phyloP scores from a whole-genome alignment of 352 stramenopile genomes.

The Pythium phragmitis region DNA sequence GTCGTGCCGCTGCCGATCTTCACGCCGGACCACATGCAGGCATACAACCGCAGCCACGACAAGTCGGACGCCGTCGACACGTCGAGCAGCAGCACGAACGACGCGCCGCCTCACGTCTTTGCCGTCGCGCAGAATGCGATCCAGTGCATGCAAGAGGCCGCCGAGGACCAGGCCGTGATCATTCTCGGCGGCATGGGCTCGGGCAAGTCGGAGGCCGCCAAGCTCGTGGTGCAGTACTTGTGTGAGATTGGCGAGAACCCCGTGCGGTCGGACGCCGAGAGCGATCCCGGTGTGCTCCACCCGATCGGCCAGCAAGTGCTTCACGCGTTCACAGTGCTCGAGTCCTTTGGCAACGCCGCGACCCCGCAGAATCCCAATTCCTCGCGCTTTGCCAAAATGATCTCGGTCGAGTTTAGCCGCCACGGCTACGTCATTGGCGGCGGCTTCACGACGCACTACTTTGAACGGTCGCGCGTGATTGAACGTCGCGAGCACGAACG shows the following conservation, averaged over 20 bases:
- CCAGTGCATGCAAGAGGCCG: constrained; percentile 73
- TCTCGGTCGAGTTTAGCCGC: constrained; percentile 79
- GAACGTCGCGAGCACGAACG: constrained; percentile 70
- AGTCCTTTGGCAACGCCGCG: constrained; percentile 70
- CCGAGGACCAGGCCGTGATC: constrained; percentile 78
- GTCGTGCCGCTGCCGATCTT: constrained; percentile 73
- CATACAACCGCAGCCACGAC: constrained; percentile 68
- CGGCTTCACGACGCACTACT: constrained; percentile 81
- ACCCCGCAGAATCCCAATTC: constrained; percentile 68
- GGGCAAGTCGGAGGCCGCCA: constrained; percentile 78
- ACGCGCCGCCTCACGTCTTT: constrained; percentile 73
- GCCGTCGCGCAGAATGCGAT: constrained; percentile 78
- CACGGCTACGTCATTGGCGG: constrained; percentile 76
- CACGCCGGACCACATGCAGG: constrained; percentile 81
- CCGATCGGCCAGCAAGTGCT: constrained; percentile 82
- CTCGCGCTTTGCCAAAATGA: constrained; percentile 82
- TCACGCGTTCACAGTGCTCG: constrained; percentile 76
- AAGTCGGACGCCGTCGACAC: constrained; percentile 48
- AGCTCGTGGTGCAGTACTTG: constrained; percentile 82
- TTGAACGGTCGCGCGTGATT: constrained; percentile 86
- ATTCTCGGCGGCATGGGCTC: constrained; percentile 70
- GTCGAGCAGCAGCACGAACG: constrained; percentile 41
- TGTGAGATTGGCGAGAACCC: constrained; percentile 74
- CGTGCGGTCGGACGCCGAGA: constrained; percentile 34
- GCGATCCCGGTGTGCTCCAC: constrained; percentile 54